A percentile compares a stretch with the other conserved stretches of the same genome.
phyloP scores from a whole-genome alignment of 768 basidiomycete species.

The Gyrodon lividus region DNA sequence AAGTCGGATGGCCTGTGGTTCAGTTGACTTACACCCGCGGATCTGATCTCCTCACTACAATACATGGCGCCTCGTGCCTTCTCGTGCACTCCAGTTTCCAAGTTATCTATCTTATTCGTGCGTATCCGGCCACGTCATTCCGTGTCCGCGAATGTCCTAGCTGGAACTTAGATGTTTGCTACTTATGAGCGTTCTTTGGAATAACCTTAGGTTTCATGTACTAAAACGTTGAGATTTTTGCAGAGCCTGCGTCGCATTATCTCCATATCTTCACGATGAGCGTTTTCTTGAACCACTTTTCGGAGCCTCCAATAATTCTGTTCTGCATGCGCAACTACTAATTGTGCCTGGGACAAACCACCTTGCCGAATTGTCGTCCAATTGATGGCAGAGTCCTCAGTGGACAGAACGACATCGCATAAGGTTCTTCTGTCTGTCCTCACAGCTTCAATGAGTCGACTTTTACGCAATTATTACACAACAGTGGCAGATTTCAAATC shows the following conservation, averaged over 20 bases:
- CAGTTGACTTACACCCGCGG: conserved; percentile 33
- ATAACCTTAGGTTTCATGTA: not conserved
- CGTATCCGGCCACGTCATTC: conserved; percentile 8
- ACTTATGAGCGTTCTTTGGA: not conserved
- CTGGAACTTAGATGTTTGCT: not conserved
- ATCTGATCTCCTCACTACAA: conserved; percentile 25
- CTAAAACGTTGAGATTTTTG: not conserved
- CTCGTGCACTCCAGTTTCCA: not conserved
- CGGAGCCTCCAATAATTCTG: not conserved
- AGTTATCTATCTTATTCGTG: not conserved
- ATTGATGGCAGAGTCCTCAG: conserved; percentile 16
- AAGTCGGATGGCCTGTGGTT: conserved; percentile 16
- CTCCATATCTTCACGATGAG: not conserved
- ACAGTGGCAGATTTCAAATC: conserved; percentile 20
- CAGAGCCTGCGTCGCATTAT: not conserved
- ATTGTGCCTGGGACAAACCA: conserved; percentile 6
- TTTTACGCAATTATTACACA: conserved; percentile 35
- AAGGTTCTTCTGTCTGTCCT: conserved; percentile 17
- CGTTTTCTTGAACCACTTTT: not conserved
- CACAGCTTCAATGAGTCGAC: conserved; percentile 18
- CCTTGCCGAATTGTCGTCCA: conserved; percentile 17
- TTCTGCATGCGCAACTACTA: not conserved
- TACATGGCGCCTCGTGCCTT: conserved; percentile 25
- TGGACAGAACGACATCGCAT: conserved; percentile 11
- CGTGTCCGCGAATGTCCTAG: not conserved